These are phyloP conservation scores for Ampelocalamus luodianensis DNA, from an alignment of 176 grass and related monocot genomes.

Conservation along the genomic window DNA sequence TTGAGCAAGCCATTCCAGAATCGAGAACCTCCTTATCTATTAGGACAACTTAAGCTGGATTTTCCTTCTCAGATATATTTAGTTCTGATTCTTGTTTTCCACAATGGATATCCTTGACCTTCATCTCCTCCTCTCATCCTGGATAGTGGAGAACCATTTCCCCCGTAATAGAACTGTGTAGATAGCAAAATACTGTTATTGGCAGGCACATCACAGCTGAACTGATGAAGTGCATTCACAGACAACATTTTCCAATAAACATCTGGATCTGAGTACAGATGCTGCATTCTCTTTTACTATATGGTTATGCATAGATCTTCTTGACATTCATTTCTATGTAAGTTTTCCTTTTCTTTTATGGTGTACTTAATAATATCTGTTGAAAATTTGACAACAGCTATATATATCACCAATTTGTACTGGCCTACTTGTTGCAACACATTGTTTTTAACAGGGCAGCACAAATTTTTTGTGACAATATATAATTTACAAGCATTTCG, in stretches of 20 bases:
- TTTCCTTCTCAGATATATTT: background rate
- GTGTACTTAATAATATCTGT: background rate
- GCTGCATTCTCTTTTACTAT: no score
- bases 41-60: background rate
- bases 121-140: background rate
- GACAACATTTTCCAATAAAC: no score
- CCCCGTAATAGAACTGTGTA: no score
- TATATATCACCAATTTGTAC: background rate
- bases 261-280: no score
- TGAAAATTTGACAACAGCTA: background rate
- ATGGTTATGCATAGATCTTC: background rate
- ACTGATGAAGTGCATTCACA: background rate
- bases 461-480: background rate
- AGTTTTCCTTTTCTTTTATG: background rate
- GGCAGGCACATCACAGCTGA: background rate
- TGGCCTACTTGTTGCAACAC: background rate
- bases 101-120: background rate
- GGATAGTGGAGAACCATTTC: background rate
- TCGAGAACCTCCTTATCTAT: background rate
- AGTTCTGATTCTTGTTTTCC: background rate
- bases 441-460: background rate
- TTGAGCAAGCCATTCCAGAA: background rate
- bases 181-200: background rate
- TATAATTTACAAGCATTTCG: background rate
- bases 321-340: background rate